Evolutionary conservation across 176 grass and related monocot species (phyloP), one percentile per base, ranked within the genome.

Genomic region (Oryza meyeriana): DNA sequence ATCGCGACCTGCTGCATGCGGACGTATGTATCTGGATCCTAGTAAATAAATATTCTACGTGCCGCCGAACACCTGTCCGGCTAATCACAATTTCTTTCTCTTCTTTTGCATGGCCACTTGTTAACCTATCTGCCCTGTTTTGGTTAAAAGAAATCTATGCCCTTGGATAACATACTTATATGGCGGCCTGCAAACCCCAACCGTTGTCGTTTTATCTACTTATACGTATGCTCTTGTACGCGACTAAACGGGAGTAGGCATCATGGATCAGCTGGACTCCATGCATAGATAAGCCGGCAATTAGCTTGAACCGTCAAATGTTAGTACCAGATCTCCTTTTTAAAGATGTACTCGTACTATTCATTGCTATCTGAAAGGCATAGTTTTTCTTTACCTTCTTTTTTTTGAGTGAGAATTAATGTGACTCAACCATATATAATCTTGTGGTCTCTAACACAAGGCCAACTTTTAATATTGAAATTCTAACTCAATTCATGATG

Each of bases 1-100:
- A 89, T 55, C 3, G 64, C 64, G 78, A 89, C 87, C 79, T 55
- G 81, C 65, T 34, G 64, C 69, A 29, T 47, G 39, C 30, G 80
- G 74, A 31, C 55, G 39, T n/a, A 76, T 64, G 32, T 57, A 55
- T n/a, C 10, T 55, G 77, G 64, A 52, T 32, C 63, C 36, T 41
- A 30, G 31, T 50, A n/a, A 4, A 76, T 64, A 80, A 59, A 76
- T 70, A 80, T 81, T 72, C 72, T 76, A 65, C 64, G 62, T 61
- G 47, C 80, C 47, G 76, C 50, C 76, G 14, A 6, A 81, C 87
- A 89, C 64, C 50, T 85, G 39, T 69, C 61, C 34, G 12, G n/a
- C 22, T 77, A 24, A 29, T 34, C 64, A 2, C 55, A 59, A 25
- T 59, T 24, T 76, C 80, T 30, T 66, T 66, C 50, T n/a, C 20